Percentiles rank a stretch among this genome's conserved stretches.
Evolutionary conservation across 2,329 filamentous ascomycete genomes (phyloP).

Genomic region (Scytalidium lignicola): DNA sequence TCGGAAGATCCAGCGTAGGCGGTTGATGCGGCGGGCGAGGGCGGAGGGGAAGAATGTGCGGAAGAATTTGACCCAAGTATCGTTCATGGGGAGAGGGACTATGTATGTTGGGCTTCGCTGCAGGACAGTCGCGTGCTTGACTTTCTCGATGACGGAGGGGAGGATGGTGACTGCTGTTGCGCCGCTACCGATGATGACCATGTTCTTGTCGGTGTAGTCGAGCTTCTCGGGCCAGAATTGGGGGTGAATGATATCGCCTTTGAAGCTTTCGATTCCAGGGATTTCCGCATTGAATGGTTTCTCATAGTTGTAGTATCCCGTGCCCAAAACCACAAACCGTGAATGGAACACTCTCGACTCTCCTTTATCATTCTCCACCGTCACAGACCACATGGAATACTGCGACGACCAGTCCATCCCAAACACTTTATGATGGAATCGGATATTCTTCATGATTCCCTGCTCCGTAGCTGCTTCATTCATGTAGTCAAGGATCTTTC

Average conservation of each 20-base stretch:
- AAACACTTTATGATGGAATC: constrained; percentile 43
- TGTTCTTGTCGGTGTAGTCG: constrained; percentile 54
- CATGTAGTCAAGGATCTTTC: constrained; percentile 51
- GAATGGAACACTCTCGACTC: constrained; percentile 24
- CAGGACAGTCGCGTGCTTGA: constrained; percentile 67
- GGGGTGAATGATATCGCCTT: constrained; percentile 58
- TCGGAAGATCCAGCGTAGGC: constrained; percentile 41
- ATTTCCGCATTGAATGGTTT: constrained; percentile 48
- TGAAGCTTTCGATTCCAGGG: constrained; percentile 54
- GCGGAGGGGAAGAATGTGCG: constrained; percentile 33
- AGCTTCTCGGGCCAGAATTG: constrained; percentile 69
- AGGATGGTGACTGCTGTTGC: constrained; percentile 75
- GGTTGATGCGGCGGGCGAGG: constrained; percentile 40
- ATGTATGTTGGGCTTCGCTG: constrained; percentile 73
- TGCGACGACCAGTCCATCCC: constrained; percentile 49
- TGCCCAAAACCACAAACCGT: constrained; percentile 53
- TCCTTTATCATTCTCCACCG: constrained; percentile 30
- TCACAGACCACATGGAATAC: constrained; percentile 48
- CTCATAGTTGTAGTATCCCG: constrained; percentile 62
- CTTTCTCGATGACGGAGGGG: constrained; percentile 60
- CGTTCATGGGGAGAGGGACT: constrained; percentile 34
- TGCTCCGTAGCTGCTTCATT: constrained; percentile 42
- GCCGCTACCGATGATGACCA: constrained; percentile 38
- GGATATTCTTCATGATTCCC: constrained; percentile 52
- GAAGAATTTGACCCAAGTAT: background rate